Evolutionary conservation across 1,284 basidiomycete species (phyloP), one percentile per base, ranked within the genome.

Genomic region (Papiliotrema flavescens): DNA sequence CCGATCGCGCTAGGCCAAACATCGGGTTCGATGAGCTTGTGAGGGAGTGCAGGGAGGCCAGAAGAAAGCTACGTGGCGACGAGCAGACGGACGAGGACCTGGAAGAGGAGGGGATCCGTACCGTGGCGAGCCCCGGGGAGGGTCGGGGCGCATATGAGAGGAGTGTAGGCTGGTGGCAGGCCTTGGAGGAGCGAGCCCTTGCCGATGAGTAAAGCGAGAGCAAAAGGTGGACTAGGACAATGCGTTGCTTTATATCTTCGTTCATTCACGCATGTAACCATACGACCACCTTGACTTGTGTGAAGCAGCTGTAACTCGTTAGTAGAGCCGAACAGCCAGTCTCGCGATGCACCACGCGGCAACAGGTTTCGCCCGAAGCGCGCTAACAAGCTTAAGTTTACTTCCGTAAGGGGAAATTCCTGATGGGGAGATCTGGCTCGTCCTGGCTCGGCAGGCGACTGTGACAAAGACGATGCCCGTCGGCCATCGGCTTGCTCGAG

Each of bases 61-160:
- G 63, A 8, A 23, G 46, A 13, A 28, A 28, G 17, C 41, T 19
- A 41, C 50, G 35, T 36, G 15, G 13, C 34, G 51, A 28, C 37
- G 28, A 13, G 47, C 45, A 49, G 23, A 37, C 36, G 43, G 40
- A 50, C 41, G n/a, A 26, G 40, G 51, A 42, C 23, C 28, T 36
- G 39, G 58, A 61, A 19, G 68, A 65, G 28, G 66, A 65, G 45
- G 70, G 69, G 15, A 63, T 68, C 28, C 47, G 57, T n/a, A 59
- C 65, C 3, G 66, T 71, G 0, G 70, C 67, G 7, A 42, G 42
- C 1, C 68, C 68, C 0, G 56, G 57, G 1, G 43, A 44, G 0
- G 65, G 60, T 0, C 36, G 57, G 3, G 51, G 24, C 2, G 66
- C 62, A 41, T 70, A 67, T 49, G 61, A 57, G 34, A 51, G 51